phyloP scores from a whole-genome alignment of 2,329 filamentous ascomycete genomes.

The Scytalidium lignicola region DNA sequence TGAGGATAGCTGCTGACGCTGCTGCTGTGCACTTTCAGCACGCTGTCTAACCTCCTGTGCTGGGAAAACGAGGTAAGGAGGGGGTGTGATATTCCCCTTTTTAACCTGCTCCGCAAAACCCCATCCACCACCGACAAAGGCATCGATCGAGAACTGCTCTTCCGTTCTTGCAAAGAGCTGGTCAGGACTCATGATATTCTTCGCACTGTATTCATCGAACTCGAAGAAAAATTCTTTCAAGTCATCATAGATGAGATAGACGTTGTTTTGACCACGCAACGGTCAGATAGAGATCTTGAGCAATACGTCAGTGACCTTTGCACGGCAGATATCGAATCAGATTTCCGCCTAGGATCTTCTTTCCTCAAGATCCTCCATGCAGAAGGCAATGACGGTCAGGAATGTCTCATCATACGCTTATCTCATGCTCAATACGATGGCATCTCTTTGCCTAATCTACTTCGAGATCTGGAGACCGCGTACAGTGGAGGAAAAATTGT shows the following conservation, averaged over 20 bases:
- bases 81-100: slow-evolving; percentile 35
- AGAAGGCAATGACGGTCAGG: slow-evolving; percentile 16
- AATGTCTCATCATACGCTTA: slow-evolving; percentile 35
- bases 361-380: slow-evolving; percentile 28
- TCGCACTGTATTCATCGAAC: slow-evolving; percentile 32
- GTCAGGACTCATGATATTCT: slow-evolving; percentile 32
- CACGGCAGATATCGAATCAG: slow-evolving; percentile 28
- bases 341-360: slow-evolving; percentile 33
- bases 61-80: slow-evolving; percentile 32
- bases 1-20: slow-evolving; percentile 30
- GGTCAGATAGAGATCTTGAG: slow-evolving; percentile 26
- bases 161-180: slow-evolving; percentile 24
- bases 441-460: slow-evolving; percentile 45
- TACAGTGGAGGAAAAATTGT: slow-evolving; percentile 30
- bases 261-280: slow-evolving; percentile 21
- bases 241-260: slow-evolving; percentile 30
- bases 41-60: slow-evolving; percentile 31
- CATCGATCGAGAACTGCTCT: slow-evolving; percentile 20
- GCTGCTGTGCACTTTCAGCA: slow-evolving; percentile 33
- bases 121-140: slow-evolving; percentile 58
- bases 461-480: slow-evolving; percentile 13
- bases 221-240: slow-evolving; percentile 29
- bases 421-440: slow-evolving; percentile 60
- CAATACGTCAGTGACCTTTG: slow-evolving; percentile 27
- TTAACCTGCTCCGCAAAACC: slow-evolving; percentile 49